These are phyloP conservation scores for Paecilomyces dactylethromorphus DNA, from an alignment of 2,329 filamentous ascomycete species.

Conservation along the genomic window DNA sequence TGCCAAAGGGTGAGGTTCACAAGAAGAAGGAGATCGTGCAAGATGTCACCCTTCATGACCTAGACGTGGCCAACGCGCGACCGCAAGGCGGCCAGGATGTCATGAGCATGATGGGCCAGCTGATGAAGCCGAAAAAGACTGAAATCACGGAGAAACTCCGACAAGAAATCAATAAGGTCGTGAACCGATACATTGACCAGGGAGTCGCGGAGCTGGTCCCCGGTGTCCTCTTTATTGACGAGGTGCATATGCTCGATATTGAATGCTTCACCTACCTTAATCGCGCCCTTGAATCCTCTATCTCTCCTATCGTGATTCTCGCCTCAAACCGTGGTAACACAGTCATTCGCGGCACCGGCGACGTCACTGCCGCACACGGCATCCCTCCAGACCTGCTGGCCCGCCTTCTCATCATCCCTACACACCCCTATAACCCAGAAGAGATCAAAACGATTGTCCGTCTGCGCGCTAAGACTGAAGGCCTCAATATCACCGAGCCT, in stretches of 20 bases:
- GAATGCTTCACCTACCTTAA: conserved; percentile 99
- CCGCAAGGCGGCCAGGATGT: conserved; percentile 98
- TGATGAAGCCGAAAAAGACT: conserved; percentile 99
- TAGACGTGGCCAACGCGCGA: conserved; percentile 90
- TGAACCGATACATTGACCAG: conserved; percentile 98
- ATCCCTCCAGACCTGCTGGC: conserved; percentile 90
- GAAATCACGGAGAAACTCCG: conserved; percentile 98
- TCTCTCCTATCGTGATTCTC: conserved; percentile 94
- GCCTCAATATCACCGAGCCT: conserved; percentile 68
- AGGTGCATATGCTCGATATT: conserved; percentile 99
- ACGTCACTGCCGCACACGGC: conserved; percentile 78
- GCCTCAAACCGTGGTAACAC: conserved; percentile 95
- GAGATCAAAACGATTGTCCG: conserved; percentile 92
- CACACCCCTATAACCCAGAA: conserved; percentile 75
- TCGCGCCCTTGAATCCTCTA: conserved; percentile 88
- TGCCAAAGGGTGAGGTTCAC: conserved; percentile 97
- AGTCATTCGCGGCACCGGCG: conserved; percentile 78
- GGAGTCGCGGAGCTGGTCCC: conserved; percentile 97
- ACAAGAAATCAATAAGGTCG: conserved; percentile 96
- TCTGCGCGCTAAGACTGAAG: conserved; percentile 75
- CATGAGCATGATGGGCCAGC: conserved; percentile 99
- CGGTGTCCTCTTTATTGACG: conserved; percentile 95
- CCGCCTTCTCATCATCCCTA: conserved; percentile 92
- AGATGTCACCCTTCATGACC: conserved; percentile 92
- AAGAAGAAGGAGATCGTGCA: conserved; percentile 99